These are phyloP conservation scores for Termitomyces eurrhizus DNA, from an alignment of 768 basidiomycete genomes.

Conservation along the genomic window DNA sequence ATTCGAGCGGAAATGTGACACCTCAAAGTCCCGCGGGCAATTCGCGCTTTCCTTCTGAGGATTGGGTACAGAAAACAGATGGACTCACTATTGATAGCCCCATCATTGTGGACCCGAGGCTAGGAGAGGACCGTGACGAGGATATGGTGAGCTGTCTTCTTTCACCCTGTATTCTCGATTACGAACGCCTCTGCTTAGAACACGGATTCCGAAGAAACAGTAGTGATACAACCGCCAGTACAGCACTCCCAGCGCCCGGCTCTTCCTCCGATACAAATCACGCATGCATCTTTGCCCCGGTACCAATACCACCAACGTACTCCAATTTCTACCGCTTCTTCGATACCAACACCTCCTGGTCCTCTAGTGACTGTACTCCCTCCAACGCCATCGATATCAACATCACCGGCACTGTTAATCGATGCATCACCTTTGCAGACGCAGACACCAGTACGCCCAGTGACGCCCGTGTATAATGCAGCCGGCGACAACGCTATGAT, in stretches of 20 bases:
- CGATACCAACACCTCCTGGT: constrained; percentile 3
- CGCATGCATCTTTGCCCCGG: constrained; percentile 4
- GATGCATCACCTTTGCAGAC: constrained; percentile 11
- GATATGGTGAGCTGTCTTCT: constrained; percentile 54
- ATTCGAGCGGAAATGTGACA: constrained; percentile 13
- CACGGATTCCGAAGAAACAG: constrained; percentile 23
- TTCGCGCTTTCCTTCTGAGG: constrained; percentile 50
- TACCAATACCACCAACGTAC: constrained; percentile 9
- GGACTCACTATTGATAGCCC: constrained; percentile 64
- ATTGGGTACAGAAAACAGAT: constrained; percentile 73
- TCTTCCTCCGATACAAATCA: constrained; percentile 10
- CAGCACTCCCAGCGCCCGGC: constrained; percentile 5
- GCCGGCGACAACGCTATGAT: constrained; percentile 11
- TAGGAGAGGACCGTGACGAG: constrained; percentile 29
- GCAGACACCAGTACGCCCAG: constrained; percentile 3
- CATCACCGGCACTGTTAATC: constrained; percentile 17
- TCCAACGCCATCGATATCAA: constrained; percentile 23
- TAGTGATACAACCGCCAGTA: neutral
- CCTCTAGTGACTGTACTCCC: constrained; percentile 26
- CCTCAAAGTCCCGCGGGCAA: constrained; percentile 25
- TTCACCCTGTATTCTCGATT: neutral
- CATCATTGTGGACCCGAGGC: constrained; percentile 17
- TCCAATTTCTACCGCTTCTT: constrained; percentile 9
- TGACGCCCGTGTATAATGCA: constrained; percentile 9
- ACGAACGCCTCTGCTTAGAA: constrained; percentile 15